Conservation (phyloP, 1,139 yeast species). For the Blastobotrys capitulatus region DNA sequence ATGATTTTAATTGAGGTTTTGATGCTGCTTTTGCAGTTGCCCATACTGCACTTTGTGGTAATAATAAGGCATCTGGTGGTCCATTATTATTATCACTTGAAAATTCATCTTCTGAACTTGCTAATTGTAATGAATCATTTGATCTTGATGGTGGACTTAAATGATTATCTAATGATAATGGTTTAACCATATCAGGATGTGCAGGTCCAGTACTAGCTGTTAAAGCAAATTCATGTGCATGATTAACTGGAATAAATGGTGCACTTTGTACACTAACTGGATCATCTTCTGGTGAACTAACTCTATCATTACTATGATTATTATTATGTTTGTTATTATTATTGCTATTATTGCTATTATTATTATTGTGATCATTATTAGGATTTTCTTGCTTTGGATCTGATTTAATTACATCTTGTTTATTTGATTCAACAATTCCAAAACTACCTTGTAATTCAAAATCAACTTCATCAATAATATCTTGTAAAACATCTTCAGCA, state of each 20-base stretch:
- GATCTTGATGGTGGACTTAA: not conserved
- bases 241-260: constrained; percentile 7
- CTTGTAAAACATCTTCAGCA: constrained; percentile 80
- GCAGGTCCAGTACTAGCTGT: not conserved
- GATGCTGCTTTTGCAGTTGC: not conserved
- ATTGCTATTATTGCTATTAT: not conserved
- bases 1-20: not conserved
- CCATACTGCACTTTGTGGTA: not conserved
- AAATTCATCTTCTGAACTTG: not conserved
- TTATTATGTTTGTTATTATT: not conserved
- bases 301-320: not conserved
- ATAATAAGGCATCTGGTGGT: not conserved
- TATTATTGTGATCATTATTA: not conserved
- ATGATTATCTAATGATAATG: not conserved
- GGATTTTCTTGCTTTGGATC: no score
- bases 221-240: not conserved
- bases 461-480: constrained; percentile 79
- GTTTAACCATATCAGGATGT: not conserved
- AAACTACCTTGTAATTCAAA: constrained; percentile 42
- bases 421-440: not conserved
- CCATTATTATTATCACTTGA: no score
- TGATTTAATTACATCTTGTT: not conserved
- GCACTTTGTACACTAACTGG: not conserved
- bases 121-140: not conserved
- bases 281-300: not conserved